phyloP scores from a whole-genome alignment of 2,329 filamentous ascomycete genomes.

The Diplodia scrobiculata region DNA sequence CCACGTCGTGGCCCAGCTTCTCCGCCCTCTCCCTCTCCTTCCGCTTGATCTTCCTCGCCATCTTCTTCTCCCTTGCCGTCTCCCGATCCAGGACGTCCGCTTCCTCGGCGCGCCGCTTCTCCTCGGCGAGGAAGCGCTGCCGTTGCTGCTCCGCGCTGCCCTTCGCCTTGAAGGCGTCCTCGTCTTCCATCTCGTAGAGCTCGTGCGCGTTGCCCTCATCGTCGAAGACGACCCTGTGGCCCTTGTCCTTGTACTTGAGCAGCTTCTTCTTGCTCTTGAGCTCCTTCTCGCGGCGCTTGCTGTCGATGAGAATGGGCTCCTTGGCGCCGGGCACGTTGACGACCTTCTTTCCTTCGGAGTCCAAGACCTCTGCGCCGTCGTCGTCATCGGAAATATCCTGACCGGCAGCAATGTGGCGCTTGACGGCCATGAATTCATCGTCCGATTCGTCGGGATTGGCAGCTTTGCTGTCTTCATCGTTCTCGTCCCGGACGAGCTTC shows the following conservation, averaged over 20 bases:
- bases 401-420: constrained; percentile 76
- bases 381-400: constrained; percentile 48
- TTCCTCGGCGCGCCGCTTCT: constrained; percentile 68
- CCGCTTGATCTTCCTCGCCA: constrained; percentile 72
- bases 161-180: constrained; percentile 73
- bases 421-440: constrained; percentile 83
- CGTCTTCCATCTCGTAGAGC: constrained; percentile 84
- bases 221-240: constrained; percentile 85
- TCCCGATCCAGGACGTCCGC: constrained; percentile 84
- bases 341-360: constrained; percentile 55
- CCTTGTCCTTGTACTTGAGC: constrained; percentile 83
- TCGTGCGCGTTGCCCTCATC: constrained; percentile 85
- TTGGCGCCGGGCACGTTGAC: constrained; percentile 67
- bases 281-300: constrained; percentile 93
- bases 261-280: constrained; percentile 93
- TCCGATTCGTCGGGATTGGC: constrained; percentile 59
- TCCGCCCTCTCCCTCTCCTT: constrained; percentile 67
- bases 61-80: constrained; percentile 73
- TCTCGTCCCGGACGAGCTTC: constrained; percentile 73
- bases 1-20: constrained; percentile 45
- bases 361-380: constrained; percentile 40
- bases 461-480: constrained; percentile 41
- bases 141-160: constrained; percentile 78
- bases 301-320: constrained; percentile 81
- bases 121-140: constrained; percentile 73